Conservation (phyloP, 352 stramenopile species). For the Blastocystis sp. region DNA sequence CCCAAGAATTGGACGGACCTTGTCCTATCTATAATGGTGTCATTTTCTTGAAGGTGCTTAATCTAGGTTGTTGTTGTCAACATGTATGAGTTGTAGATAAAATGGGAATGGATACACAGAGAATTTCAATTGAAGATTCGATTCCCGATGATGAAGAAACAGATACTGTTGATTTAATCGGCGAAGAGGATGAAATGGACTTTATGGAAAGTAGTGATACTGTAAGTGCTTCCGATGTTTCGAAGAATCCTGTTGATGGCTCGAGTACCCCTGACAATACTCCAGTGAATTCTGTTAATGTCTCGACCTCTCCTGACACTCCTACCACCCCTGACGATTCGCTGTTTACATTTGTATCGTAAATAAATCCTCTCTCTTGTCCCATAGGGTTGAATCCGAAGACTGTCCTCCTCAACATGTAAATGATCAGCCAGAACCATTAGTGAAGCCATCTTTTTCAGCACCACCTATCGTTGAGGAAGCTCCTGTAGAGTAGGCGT, state of each 20-base stretch:
- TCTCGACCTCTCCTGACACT: no score
- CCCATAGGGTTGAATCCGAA: neutral
- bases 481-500: neutral
- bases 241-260: no score
- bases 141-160: constrained; percentile 50
- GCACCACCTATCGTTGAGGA: neutral
- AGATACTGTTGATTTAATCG: neutral
- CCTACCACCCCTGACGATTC: neutral
- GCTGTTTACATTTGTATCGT: neutral
- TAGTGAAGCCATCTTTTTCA: neutral
- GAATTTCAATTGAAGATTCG: constrained; percentile 63
- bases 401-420: neutral
- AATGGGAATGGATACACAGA: constrained; percentile 13
- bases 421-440: neutral
- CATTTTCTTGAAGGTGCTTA: constrained; percentile 66
- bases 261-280: no score
- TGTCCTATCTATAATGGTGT: constrained; percentile 60
- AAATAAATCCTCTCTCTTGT: neutral
- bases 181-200: no score
- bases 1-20: neutral
- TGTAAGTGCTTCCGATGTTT: no score
- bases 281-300: no score
- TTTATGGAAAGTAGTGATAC: no score
- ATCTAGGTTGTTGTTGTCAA: constrained; percentile 9
- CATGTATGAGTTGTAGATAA: constrained; percentile 17